Conservation (phyloP, 164 flowering plant genomes). For the Magnolia sinica region DNA sequence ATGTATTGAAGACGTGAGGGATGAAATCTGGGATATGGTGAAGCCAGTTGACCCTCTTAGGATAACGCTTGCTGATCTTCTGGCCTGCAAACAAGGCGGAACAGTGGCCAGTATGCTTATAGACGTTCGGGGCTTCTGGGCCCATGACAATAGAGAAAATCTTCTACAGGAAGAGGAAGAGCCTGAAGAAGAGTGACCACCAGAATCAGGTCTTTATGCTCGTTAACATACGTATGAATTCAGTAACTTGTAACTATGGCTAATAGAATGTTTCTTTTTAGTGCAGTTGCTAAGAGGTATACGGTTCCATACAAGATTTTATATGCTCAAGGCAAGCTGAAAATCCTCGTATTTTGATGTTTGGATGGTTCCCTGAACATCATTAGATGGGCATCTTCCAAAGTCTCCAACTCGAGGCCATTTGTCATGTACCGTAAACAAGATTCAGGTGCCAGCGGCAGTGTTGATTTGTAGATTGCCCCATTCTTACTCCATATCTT, state of each 20-base stretch:
- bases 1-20: slow-evolving; percentile 92
- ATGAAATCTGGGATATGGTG: slow-evolving; percentile 99
- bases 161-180: slow-evolving; percentile 99
- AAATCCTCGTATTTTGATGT: not conserved
- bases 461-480: no score
- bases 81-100: slow-evolving; percentile 92
- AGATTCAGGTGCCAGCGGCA: not conserved
- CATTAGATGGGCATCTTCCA: not conserved
- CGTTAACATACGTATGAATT: not conserved
- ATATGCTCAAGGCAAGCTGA: not conserved
- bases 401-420: not conserved
- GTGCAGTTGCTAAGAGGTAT: not conserved
- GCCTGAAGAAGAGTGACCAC: slow-evolving; percentile 77
- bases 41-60: slow-evolving; percentile 79
- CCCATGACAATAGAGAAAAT: slow-evolving; percentile 97
- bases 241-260: not conserved
- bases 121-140: slow-evolving; percentile 98
- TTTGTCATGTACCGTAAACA: not conserved
- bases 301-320: not conserved
- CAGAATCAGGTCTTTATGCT: not conserved
- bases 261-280: not conserved
- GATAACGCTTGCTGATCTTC: slow-evolving; percentile 72
- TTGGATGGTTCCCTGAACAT: not conserved
- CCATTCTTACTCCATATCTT: no score
- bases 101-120: slow-evolving; percentile 98